Base-by-base conservation (phyloP, 495 filamentous ascomycete genomes). In the Choiromyces venosus region DNA sequence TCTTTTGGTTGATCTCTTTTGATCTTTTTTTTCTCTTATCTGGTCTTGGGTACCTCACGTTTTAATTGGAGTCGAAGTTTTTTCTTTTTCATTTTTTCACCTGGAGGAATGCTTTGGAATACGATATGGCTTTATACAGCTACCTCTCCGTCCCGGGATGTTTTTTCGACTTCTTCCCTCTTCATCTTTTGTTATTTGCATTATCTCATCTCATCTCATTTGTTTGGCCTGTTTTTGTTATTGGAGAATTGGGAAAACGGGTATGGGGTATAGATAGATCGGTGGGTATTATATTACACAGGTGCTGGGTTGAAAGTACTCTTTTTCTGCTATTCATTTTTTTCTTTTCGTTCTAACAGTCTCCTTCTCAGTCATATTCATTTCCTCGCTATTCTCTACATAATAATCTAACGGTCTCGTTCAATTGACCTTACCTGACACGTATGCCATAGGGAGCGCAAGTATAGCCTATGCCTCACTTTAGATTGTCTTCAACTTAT, bases 151-250 rank as follows among this genome's bases (percentile, higher is more conserved):
- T 16, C 52, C 7, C 25, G 52, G 25, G 25, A 33, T 33, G 25
- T 61, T 29, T 33, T 61, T 61, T 18, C 12, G 4, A 61, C 52
- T 12, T 61, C 25, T 33, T 33, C 52, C 4, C 25, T 61, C 25
- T 33, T 25, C 52, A 8, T 33, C 52, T 61, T 33, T 52, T 25
- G 25, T 29, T 61, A 14, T 29, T 29, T 61, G 10, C 25, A 1
- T 33, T 61, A 14, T 12, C n/a, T 56, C n/a, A 29, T 61, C 52
- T 61, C 52, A 61, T 61, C 52, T 61, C 52, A 29, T 61, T 61
- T 61, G 52, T 61, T 61, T 61, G 52, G 52, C 52, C 52, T 61
- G 52, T 29, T 61, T 61, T 61, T 61, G 52, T 61, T 61, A 14
- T 61, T 33, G 52, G 52, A 1, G 25, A 33, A 61, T 61, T 33